Conservation (phyloP, 495 filamentous ascomycete species). For the Penicillium soppii region DNA sequence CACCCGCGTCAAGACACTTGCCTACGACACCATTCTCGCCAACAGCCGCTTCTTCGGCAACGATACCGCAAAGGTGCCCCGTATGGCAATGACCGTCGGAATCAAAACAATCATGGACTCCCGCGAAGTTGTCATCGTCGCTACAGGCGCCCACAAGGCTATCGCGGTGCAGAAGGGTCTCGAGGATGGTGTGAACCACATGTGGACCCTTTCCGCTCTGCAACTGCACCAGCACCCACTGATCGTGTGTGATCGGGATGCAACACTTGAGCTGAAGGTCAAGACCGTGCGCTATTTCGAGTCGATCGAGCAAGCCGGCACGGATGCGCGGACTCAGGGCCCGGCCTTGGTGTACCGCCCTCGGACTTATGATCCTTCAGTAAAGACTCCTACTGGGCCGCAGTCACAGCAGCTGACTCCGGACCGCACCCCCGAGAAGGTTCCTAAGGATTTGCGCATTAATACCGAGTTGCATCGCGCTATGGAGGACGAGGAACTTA, state of each 20-base stretch:
- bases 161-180: conserved; percentile 78
- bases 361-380: conserved; percentile 39
- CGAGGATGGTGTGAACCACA: conserved; percentile 81
- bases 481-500: conserved; percentile 53
- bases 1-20: conserved; percentile 81
- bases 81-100: conserved; percentile 82
- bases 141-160: conserved; percentile 77
- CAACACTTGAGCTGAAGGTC: conserved; percentile 77
- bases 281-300: conserved; percentile 76
- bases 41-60: conserved; percentile 82
- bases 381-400: conserved; percentile 18
- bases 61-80: conserved; percentile 70
- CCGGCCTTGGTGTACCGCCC: conserved; percentile 45
- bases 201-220: conserved; percentile 82
- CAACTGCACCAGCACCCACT: conserved; percentile 78
- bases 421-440: conserved; percentile 28
- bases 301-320: conserved; percentile 63
- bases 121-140: conserved; percentile 78
- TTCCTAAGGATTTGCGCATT: conserved; percentile 45
- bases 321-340: conserved; percentile 58
- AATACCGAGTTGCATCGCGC: conserved; percentile 42
- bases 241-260: conserved; percentile 83
- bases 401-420: conserved; percentile 27
- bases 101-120: conserved; percentile 85
- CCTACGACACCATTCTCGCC: conserved; percentile 82